Conservation (phyloP, 768 basidiomycete species). For the Xerocomus potaroensis region DNA sequence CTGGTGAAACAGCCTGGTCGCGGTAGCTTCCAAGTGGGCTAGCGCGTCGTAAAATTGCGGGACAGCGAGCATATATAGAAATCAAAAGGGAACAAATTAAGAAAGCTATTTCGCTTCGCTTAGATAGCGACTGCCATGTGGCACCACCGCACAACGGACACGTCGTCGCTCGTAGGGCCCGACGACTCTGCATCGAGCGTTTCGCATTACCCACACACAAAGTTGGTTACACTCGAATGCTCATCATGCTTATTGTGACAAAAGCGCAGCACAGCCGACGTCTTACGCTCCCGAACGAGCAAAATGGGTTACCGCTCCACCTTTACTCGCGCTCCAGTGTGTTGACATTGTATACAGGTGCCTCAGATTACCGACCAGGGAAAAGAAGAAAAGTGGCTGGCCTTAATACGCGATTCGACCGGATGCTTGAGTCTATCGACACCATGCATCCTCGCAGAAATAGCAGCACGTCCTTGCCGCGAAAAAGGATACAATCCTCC, state of each 20-base stretch:
- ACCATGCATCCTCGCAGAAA: slow-evolving; percentile 26
- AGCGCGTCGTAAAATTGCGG: no score
- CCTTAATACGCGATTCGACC: slow-evolving; percentile 59
- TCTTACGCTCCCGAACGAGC: not conserved
- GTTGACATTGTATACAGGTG: slow-evolving; percentile 8
- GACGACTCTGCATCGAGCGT: slow-evolving; percentile 13
- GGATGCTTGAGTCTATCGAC: slow-evolving; percentile 61
- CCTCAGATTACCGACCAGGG: slow-evolving; percentile 10
- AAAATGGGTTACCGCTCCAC: slow-evolving; percentile 12
- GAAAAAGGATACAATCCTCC: slow-evolving; percentile 35
- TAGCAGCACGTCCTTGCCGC: slow-evolving; percentile 19
- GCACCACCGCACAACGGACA: not conserved
- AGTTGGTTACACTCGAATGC: slow-evolving; percentile 2
- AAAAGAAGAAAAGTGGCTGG: slow-evolving; percentile 49
- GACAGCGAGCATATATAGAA: no score
- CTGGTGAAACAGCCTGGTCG: no score
- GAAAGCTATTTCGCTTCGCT: no score
- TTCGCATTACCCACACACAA: slow-evolving; percentile 8
- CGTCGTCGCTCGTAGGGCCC: no score
- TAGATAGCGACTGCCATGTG: slow-evolving; percentile 8
- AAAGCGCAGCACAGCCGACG: slow-evolving; percentile 1
- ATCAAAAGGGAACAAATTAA: no score
- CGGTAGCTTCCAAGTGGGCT: no score
- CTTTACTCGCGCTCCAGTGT: not conserved
- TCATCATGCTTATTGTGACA: not conserved